Base-by-base conservation (phyloP, 2,329 filamentous ascomycete species). In the Penicillium nordicum region DNA sequence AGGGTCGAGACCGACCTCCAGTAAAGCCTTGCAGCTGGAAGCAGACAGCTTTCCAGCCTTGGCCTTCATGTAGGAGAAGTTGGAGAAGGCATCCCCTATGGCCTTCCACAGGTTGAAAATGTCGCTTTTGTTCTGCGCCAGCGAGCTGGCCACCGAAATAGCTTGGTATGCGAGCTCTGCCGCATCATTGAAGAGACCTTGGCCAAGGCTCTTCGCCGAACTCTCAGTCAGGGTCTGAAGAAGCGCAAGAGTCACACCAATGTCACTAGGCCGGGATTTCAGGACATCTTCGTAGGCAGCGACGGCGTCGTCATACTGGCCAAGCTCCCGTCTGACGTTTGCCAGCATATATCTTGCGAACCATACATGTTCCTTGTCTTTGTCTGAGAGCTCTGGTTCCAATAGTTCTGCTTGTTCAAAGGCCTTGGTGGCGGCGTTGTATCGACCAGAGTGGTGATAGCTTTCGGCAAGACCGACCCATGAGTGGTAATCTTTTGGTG, bases 381-480 rank as follows among this genome's bases (percentile, higher is more conserved):
- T 73, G 68, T 81, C 68, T n/a, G 79, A 72, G 0, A 82, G 72
- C 1, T 81, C 79, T 29, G 84, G 80, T 60, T 93, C 89, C 5
- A 96, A 80, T 52, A 83, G 84, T 69, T 93, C 87, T 0, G 93
- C 94, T 68, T 96, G 89, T 34, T 89, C 80, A 63, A 97, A 94
- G 0, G 94, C 92, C 69, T 94, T 93, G 4, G 89, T 90, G 0
- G 94, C 93, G n/a, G 94, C 93, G 57, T 97, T 89, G 68, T 95
- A 95, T 60, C 93, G 84, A 10, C 94, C 93, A 16, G 92, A 96
- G 64, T 90, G 94, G 70, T 97, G 89, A 69, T 99, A 99, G 69
- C 92, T 96, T 76, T 99, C 94, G n/a, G 93, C 94, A 1, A 99
- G 81, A 1, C 94, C 94, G 25, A 99, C 89, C 85, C 93, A 99